A percentile compares a stretch with the other conserved stretches of the same genome.
Evolutionary conservation across 768 basidiomycete species (phyloP).

Genomic region (Phylloporus sp.): DNA sequence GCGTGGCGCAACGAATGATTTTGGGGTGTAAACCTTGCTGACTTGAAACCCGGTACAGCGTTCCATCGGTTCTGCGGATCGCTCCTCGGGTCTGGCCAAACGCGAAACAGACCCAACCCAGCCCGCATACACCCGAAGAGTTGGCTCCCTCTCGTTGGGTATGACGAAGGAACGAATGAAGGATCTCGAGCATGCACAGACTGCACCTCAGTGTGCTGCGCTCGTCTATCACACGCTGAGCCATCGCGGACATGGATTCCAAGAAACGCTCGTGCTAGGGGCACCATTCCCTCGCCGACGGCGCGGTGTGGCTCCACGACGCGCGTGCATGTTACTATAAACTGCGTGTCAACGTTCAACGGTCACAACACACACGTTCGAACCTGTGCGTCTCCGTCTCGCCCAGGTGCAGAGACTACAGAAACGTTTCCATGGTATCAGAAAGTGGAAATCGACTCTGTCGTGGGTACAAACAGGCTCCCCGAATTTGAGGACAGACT

Average conservation of each 20-base stretch:
- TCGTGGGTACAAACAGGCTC: slow-evolving; percentile 5
- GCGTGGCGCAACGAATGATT: neutral
- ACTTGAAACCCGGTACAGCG: neutral
- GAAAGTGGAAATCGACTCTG: slow-evolving; percentile 9
- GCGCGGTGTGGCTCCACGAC: no score
- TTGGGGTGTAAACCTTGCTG: neutral
- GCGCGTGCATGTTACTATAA: slow-evolving; percentile 3
- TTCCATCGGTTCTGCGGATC: neutral
- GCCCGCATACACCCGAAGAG: neutral
- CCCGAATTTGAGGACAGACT: slow-evolving; percentile 8
- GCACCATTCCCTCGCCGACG: no score
- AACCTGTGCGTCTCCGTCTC: no score
- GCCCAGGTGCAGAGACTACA: neutral
- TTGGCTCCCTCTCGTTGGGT: neutral
- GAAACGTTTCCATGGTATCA: slow-evolving; percentile 12
- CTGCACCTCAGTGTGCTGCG: neutral
- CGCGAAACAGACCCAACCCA: neutral
- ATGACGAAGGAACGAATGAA: neutral
- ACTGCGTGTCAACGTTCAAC: no score
- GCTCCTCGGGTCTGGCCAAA: neutral
- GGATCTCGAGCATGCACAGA: neutral
- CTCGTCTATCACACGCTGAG: slow-evolving; percentile 5
- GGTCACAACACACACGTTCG: no score
- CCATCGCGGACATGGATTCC: neutral
- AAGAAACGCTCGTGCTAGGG: neutral